phyloP scores from a whole-genome alignment of 192 early-diverging fungal species.

The Paraglomus brasilianum region DNA sequence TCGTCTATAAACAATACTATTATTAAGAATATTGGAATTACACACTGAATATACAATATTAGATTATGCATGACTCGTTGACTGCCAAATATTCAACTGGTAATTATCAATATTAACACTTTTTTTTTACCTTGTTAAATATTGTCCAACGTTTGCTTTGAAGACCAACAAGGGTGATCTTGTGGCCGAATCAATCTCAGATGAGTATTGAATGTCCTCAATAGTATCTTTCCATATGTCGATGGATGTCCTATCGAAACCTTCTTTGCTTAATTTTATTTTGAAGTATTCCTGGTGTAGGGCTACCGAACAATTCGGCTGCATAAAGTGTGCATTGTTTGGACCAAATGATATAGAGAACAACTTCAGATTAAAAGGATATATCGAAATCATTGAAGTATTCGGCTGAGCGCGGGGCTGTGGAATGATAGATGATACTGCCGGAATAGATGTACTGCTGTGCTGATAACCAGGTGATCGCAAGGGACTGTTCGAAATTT shows the following conservation, averaged over 20 bases:
- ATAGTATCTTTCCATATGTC: slow-evolving; percentile 46
- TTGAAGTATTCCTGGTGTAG: slow-evolving; percentile 39
- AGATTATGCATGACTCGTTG: too few relatives aligned
- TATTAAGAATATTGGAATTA: not conserved
- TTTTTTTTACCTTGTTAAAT: slow-evolving; percentile 35
- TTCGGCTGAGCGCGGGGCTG: slow-evolving; percentile 3
- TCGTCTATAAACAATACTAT: not conserved
- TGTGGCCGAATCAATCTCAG: slow-evolving; percentile 31
- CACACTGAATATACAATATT: too few relatives aligned
- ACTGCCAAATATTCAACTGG: too few relatives aligned
- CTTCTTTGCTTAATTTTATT: slow-evolving; percentile 37
- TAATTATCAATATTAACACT: not conserved
- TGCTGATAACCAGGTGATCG: not conserved
- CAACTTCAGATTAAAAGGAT: slow-evolving; percentile 38
- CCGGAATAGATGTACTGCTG: not conserved
- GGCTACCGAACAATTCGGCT: slow-evolving; percentile 41
- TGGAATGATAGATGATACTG: not conserved
- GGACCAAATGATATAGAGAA: slow-evolving; percentile 43
- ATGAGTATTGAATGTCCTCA: slow-evolving; percentile 34
- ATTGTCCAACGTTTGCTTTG: slow-evolving; percentile 33
- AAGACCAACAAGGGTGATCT: slow-evolving; percentile 36
- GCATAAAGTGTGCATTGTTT: slow-evolving; percentile 33
- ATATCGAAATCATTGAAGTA: slow-evolving; percentile 33
- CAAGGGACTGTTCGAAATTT: not conserved
- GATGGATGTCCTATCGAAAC: slow-evolving; percentile 35